Base-by-base conservation (phyloP, 1,284 basidiomycete genomes). In the Limonomyces culmigenus region DNA sequence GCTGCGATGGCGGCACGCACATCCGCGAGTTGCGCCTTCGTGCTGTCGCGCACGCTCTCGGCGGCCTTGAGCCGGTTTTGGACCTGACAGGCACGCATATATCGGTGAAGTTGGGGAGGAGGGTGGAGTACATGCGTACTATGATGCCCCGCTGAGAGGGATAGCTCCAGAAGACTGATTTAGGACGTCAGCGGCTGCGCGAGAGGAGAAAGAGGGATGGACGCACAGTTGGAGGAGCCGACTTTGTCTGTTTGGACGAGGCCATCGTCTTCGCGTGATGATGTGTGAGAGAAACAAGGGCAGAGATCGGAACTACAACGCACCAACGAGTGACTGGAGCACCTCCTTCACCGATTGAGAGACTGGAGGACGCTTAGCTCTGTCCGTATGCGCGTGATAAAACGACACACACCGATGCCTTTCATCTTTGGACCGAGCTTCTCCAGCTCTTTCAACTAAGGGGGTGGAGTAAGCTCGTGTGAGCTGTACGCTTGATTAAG, bases 161-260 rank as follows among this genome's bases (percentile, higher is more conserved):
- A 50, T 91, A 91, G 48, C 83, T 81, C 87, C 87, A 92, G 52
- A 83, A 91, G 57, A 89, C 86, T 91, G 37, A n/a, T 10, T 14
- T 21, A 30, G n/a, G n/a, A n/a, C n/a, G n/a, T n/a, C n/a, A n/a
- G n/a, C n/a, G n/a, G n/a, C n/a, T n/a, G n/a, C n/a, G n/a, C n/a
- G n/a, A n/a, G n/a, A n/a, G n/a, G n/a, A n/a, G n/a, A n/a, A n/a
- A n/a, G n/a, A n/a, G n/a, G n/a, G n/a, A n/a, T n/a, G n/a, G n/a
- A n/a, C 77, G 45, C 45, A 87, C 86, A 92, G 49, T 91, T 91
- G 3, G 85, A 86, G 4, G 85, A 83, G 17, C 88, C 87, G 38
- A 92, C 88, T 56, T 92, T 92, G 52, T 92, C 88, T 33, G 62
- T 63, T 49, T 78, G 73, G 12, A 91, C 84, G 25, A 89, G 60